Percentiles rank a stretch among this genome's conserved stretches.
These are phyloP conservation scores for Hawksworthiomyces lignivorus DNA, from an alignment of 2,329 filamentous ascomycete species.

Conservation along the genomic window DNA sequence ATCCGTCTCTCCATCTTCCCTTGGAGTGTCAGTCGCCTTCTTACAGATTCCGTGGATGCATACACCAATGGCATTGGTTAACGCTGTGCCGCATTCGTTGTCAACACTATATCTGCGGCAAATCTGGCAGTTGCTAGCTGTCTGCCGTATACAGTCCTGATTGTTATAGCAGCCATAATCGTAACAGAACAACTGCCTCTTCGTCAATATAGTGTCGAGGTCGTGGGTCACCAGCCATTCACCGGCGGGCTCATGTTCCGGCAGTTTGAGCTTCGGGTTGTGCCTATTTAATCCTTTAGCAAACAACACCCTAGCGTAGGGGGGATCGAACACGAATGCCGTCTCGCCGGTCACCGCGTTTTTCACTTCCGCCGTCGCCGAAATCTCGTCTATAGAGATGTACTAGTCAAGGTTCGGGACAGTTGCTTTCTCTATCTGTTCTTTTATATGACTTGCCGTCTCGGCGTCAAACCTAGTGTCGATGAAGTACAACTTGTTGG, in stretches of 20 bases:
- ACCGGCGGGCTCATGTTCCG: background rate
- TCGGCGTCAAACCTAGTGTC: too few species aligned
- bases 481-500: too few species aligned
- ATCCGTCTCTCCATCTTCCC: background rate
- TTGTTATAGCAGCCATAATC: background rate
- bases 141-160: background rate
- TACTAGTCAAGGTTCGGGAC: background rate
- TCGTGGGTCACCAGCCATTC: background rate
- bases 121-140: background rate
- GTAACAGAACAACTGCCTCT: too few species aligned
- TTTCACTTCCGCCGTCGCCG: background rate
- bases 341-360: background rate
- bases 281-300: background rate
- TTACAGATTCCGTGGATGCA: background rate
- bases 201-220: too few species aligned
- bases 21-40: background rate
- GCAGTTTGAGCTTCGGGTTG: slow-evolving; percentile 1
- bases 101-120: background rate
- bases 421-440: too few species aligned
- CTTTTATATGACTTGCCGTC: too few species aligned
- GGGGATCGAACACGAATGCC: background rate
- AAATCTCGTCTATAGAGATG: background rate
- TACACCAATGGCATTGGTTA: background rate
- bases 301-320: slow-evolving; percentile 2
- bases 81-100: background rate